These are phyloP conservation scores for Telopea speciosissima DNA, from an alignment of 177 flowering plant genomes.

Conservation along the genomic window DNA sequence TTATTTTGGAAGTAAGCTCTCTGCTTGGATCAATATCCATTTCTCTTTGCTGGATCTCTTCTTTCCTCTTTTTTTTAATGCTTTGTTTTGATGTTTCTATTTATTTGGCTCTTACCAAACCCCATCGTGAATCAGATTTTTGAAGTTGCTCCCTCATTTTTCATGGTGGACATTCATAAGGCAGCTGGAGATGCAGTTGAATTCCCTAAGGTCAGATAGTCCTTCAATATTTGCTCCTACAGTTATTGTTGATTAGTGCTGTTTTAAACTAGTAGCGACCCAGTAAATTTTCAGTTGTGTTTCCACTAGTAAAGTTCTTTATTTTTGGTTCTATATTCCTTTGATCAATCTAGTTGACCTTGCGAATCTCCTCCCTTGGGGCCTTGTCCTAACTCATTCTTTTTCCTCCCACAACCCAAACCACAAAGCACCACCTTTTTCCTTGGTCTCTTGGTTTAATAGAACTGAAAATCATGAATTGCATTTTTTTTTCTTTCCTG, in stretches of 20 bases:
- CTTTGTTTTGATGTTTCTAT: background rate
- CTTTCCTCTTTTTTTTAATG: too few relatives aligned
- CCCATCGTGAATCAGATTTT: slow-evolving; percentile 41
- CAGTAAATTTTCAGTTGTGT: background rate
- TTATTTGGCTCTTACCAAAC: background rate
- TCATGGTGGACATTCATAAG: slow-evolving; percentile 88
- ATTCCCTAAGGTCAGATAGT: slow-evolving; percentile 65
- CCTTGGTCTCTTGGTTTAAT: background rate
- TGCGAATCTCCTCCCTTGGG: background rate
- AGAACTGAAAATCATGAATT: background rate
- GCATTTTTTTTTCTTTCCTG: background rate
- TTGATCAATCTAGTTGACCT: background rate
- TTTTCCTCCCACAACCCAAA: too few relatives aligned
- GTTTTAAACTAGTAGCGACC: background rate
- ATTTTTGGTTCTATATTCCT: background rate
- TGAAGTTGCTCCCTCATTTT: slow-evolving; percentile 80
- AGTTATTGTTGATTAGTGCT: background rate
- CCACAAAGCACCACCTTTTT: background rate
- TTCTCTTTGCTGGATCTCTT: background rate
- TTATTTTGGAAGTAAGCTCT: slow-evolving; percentile 68
- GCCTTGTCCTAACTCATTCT: too few relatives aligned
- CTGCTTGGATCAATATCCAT: background rate
- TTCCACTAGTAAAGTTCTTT: background rate
- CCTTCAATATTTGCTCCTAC: background rate
- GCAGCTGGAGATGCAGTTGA: slow-evolving; percentile 68